Base-by-base conservation (phyloP, 2,329 filamentous ascomycete species). In the Leptographium radiaticola region DNA sequence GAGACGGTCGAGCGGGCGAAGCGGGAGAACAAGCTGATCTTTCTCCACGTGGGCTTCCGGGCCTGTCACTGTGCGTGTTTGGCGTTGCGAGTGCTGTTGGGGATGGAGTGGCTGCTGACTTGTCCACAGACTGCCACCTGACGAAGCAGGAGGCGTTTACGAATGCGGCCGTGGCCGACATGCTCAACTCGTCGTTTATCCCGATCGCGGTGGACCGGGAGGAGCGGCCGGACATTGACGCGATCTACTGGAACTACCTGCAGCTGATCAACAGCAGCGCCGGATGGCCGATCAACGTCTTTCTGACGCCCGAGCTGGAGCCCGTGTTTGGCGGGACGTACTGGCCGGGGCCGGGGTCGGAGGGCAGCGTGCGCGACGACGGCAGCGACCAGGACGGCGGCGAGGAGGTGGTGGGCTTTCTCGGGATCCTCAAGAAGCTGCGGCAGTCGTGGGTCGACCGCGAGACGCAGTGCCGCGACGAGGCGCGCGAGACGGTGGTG, bases 221-320 rank as follows among this genome's bases (percentile, higher is more conserved):
- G 69, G 89, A 95, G 69, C 83, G 91, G 31, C 91, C 91, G 10
- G 90, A 97, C 65, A 82, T 97, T 59, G 93, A 98, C 65, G 83
- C 87, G 57, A 90, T 97, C 59, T 97, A 97, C 68, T 96, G 96
- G 89, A 95, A 95, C 71, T 98, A 95, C 67, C 85, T 95, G 43
- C 89, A 96, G 66, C 91, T 91, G 1, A 91, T 93, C 12, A 95
- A 86, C 55, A 89, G 87, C 20, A 84, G 81, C 2, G 91, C 89
- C 11, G 93, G 93, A 42, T 97, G 93, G 90, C 93, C 93, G 1
- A 71, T 97, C 57, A 97, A 96, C 64, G 84, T 95, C n/a, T 97
- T 98, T 66, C 77, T 97, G 34, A 98, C 93, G 0, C 89, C 93
- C 0, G 84, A 95, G 60, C 77, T 97, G 31, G 85, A 95, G 64